phyloP scores from a whole-genome alignment of 1,139 yeast species.

The Suhomyces taliae region DNA sequence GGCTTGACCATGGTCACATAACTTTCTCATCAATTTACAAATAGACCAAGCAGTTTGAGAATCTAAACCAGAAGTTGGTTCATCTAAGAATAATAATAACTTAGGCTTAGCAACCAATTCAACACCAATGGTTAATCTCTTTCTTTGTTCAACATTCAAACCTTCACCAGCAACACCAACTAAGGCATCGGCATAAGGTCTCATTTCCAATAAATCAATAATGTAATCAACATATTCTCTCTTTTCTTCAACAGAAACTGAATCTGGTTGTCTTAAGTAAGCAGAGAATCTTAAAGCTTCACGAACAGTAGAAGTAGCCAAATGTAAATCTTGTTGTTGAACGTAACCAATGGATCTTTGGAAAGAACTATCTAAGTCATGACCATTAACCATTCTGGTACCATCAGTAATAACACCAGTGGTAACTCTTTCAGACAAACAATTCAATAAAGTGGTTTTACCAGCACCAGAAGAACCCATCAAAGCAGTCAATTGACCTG shows the following conservation, averaged over 20 bases:
- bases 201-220: conserved; percentile 40
- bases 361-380: conserved; percentile 34
- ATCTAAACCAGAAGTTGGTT: conserved; percentile 49
- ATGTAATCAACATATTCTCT: conserved; percentile 37
- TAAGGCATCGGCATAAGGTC: conserved; percentile 35
- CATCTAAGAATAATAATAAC: conserved; percentile 43
- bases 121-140: conserved; percentile 40
- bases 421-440: conserved; percentile 35
- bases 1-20: conserved; percentile 45
- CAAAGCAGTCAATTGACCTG: conserved; percentile 43
- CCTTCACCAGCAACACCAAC: conserved; percentile 45
- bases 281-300: conserved; percentile 40
- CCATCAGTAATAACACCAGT: conserved; percentile 37
- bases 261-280: conserved; percentile 35
- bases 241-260: conserved; percentile 31
- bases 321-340: conserved; percentile 42
- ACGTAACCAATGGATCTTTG: conserved; percentile 45
- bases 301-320: conserved; percentile 37
- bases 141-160: conserved; percentile 39
- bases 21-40: conserved; percentile 41
- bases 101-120: conserved; percentile 43
- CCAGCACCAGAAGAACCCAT: conserved; percentile 39
- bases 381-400: conserved; percentile 38
- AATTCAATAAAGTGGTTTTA: conserved; percentile 34
- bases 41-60: conserved; percentile 49